Base-by-base conservation (phyloP, 805 yeast species). In the Torulaspora maleeae region DNA sequence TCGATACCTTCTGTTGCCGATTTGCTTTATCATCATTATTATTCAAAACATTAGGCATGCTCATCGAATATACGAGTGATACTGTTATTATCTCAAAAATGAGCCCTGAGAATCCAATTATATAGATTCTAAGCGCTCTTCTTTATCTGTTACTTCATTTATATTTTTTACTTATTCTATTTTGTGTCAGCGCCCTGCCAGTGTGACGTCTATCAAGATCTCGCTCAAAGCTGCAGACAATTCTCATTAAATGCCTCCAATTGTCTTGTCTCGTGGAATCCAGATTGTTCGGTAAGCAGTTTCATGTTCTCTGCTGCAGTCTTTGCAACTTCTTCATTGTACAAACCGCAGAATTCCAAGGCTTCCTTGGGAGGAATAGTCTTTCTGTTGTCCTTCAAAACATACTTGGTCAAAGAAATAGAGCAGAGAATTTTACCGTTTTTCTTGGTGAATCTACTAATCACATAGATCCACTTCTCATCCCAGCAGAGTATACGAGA, bases 401-500 rank as follows among this genome's bases (percentile, higher is more conserved):
- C 95, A 54, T 88, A 83, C 63, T 83, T 87, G 8, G 95, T 83
- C 20, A 88, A 61, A 1, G 83, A 79, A 16, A 80, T 67, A 0
- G 88, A 80, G 55, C 80, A 75, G 22, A 76, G 52, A 5, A 66
- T 61, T n/a, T 63, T 63, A 10, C 63, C 67, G 12, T 58, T 54
- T 9, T 62, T 55, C 34, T 73, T 68, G 10, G 74, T 75, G 58
- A 88, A 87, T 55, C 78, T 74, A 34, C 84, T 77, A 19, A 84
- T 52, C 10, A 86, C 75, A 59, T 80, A 89, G 11, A 90, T 56
- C 96, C 96, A 88, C 64, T 89, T 90, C 27, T 77, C 72, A 66
- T 86, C 93, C 95, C 96, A 89, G 6, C 91, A 83, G 5, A 85
- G 61, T 15, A 90, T 74, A 30, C 78, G 70, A 2, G 84, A 75